A percentile compares a stretch with the other conserved stretches of the same genome.
phyloP scores from a whole-genome alignment of 306 rosid genomes.

The Quercus berberidifolia region DNA sequence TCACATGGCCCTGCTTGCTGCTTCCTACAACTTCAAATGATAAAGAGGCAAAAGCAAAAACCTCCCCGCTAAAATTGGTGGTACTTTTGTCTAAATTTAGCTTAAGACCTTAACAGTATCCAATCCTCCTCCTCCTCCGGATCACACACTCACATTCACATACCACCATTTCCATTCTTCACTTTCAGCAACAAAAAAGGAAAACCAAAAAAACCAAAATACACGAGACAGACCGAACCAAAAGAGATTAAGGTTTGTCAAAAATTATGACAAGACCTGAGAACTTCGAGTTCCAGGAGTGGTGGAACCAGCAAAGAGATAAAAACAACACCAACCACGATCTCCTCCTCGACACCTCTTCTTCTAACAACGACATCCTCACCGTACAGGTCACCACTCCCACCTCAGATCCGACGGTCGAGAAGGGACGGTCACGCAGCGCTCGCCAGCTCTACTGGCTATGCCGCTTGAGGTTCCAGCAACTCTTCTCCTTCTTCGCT shows the following conservation, averaged over 20 bases:
- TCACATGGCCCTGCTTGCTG: background rate
- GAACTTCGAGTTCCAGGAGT: constrained; percentile 91
- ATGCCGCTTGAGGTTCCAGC: constrained; percentile 61
- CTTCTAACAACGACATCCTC: constrained; percentile 24
- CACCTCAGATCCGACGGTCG: constrained; percentile 41
- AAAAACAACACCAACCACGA: constrained; percentile 10
- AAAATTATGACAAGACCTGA: constrained; percentile 65
- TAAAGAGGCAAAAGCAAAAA: background rate
- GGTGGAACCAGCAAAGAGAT: constrained; percentile 95
- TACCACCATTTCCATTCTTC: too few species aligned
- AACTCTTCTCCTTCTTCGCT: constrained; percentile 52
- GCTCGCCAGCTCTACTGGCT: constrained; percentile 89
- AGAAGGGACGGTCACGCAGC: constrained; percentile 65
- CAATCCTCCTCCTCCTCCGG: constrained; percentile 6
- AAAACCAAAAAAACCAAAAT: too few species aligned
- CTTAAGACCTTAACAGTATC: background rate
- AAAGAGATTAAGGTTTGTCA: too few species aligned
- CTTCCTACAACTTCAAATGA: background rate
- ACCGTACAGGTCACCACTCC: constrained; percentile 44
- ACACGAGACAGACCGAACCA: too few species aligned
- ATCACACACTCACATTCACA: constrained; percentile 8
- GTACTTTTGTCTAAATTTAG: constrained; percentile 28
- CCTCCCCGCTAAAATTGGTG: constrained; percentile 31
- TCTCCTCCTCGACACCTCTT: too few species aligned
- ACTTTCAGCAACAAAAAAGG: too few species aligned